Percentiles rank a stretch among this genome's conserved stretches.
Evolutionary conservation across 2,329 filamentous ascomycete genomes (phyloP).

Genomic region (Pseudogymnoascus sp.): DNA sequence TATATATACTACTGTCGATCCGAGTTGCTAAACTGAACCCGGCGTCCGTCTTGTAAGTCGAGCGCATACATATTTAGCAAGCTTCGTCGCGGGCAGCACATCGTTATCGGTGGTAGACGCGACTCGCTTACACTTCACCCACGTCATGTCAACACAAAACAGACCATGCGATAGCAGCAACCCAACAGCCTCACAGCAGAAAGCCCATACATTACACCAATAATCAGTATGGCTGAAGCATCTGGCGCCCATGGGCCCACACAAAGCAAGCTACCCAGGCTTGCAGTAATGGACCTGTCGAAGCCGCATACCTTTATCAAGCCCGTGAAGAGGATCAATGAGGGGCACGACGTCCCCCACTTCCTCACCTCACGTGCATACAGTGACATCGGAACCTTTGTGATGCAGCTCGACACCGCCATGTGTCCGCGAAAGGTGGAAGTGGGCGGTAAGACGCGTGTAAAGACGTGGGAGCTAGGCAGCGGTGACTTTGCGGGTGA

Average conservation of each 20-base stretch:
- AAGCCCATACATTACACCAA: neutral
- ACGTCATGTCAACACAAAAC: slow-evolving; percentile 5
- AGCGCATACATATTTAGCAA: neutral
- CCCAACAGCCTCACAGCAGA: neutral
- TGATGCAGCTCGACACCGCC: slow-evolving; percentile 82
- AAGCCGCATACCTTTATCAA: slow-evolving; percentile 50
- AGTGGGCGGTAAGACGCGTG: slow-evolving; percentile 30
- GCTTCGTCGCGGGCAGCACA: neutral
- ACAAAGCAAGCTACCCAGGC: slow-evolving; percentile 4
- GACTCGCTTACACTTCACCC: neutral
- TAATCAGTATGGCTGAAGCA: neutral
- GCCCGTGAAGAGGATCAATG: slow-evolving; percentile 76
- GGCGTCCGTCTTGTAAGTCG: neutral
- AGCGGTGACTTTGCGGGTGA: slow-evolving; percentile 35
- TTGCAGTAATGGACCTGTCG: slow-evolving; percentile 36
- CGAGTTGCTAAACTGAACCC: neutral
- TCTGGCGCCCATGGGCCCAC: neutral
- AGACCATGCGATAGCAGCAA: neutral
- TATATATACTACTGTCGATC: neutral
- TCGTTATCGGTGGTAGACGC: neutral
- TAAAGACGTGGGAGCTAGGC: slow-evolving; percentile 44
- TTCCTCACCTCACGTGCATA: slow-evolving; percentile 81
- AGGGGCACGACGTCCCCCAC: slow-evolving; percentile 68
- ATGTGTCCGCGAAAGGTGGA: slow-evolving; percentile 61
- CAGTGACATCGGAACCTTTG: slow-evolving; percentile 74